Evolutionary conservation across 305 asterid species (phyloP).

Genomic region (Fraxinus angustifolia): DNA sequence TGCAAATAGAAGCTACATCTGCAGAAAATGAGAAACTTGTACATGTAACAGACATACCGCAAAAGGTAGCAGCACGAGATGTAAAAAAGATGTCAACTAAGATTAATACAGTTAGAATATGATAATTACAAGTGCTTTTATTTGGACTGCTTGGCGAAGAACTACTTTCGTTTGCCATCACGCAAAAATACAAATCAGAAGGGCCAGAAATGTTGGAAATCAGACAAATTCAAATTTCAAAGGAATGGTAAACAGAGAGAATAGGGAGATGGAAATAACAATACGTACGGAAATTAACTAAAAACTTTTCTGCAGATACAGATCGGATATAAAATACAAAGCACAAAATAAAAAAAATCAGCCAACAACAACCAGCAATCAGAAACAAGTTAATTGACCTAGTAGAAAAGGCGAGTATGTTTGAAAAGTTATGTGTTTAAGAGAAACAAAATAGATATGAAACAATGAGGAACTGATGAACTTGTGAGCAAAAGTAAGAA

Average conservation of each 20-base stretch:
- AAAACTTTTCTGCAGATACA: neutral
- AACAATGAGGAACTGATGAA: neutral
- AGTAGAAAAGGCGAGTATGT: neutral
- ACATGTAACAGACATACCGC: slow-evolving; percentile 17
- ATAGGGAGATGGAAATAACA: neutral
- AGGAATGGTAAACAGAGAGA: neutral
- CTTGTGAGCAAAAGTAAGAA: slow-evolving; percentile 13
- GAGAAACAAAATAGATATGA: neutral
- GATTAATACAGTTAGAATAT: neutral
- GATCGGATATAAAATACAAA: neutral
- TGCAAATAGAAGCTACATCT: slow-evolving; percentile 93
- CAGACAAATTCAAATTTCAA: neutral
- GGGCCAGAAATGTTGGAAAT: neutral
- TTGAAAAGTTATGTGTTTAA: neutral
- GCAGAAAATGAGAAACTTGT: slow-evolving; percentile 34
- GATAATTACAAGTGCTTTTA: neutral
- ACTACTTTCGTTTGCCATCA: neutral
- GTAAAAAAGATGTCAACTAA: neutral
- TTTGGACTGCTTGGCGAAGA: neutral
- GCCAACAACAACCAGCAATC: neutral
- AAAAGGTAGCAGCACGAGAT: neutral
- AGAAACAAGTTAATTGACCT: neutral
- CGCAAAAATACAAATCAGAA: neutral
- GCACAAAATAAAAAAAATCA: neutral
- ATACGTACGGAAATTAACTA: neutral